These are phyloP conservation scores for Aspergillus intermedius DNA, from an alignment of 2,329 filamentous ascomycete genomes.

Conservation along the genomic window DNA sequence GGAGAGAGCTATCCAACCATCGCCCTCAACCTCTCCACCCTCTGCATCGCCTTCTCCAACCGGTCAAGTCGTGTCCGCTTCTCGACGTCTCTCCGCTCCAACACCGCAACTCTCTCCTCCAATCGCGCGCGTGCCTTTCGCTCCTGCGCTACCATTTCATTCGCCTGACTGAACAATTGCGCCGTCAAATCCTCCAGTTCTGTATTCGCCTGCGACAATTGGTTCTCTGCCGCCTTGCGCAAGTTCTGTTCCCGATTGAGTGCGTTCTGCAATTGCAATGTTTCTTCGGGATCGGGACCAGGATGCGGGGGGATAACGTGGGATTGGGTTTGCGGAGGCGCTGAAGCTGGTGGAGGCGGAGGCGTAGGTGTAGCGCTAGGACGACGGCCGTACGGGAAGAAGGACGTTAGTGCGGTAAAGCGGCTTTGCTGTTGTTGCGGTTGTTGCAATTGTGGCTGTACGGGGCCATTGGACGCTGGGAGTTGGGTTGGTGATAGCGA, in stretches of 20 bases:
- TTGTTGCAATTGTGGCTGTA: slow-evolving; percentile 6
- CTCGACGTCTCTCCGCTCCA: slow-evolving; percentile 43
- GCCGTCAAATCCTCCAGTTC: slow-evolving; percentile 58
- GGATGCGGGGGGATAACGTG: slow-evolving; percentile 11
- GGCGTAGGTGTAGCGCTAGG: slow-evolving; percentile 27
- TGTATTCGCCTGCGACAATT: slow-evolving; percentile 47
- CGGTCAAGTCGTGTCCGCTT: slow-evolving; percentile 48
- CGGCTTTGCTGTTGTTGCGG: slow-evolving; percentile 27
- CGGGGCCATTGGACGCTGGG: slow-evolving; percentile 14
- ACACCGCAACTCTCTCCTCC: slow-evolving; percentile 41
- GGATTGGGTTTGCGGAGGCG: slow-evolving; percentile 7
- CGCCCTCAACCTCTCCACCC: slow-evolving; percentile 53
- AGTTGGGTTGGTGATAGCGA: slow-evolving; percentile 30
- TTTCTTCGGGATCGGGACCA: slow-evolving; percentile 17
- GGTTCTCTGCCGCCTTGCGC: slow-evolving; percentile 52
- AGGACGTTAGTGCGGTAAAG: slow-evolving; percentile 32
- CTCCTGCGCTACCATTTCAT: slow-evolving; percentile 61
- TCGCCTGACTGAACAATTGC: slow-evolving; percentile 56
- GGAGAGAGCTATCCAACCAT: slow-evolving; percentile 37
- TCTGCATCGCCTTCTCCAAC: slow-evolving; percentile 51
- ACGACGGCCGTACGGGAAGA: slow-evolving; percentile 32
- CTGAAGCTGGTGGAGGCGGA: slow-evolving; percentile 16
- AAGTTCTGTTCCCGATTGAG: slow-evolving; percentile 50
- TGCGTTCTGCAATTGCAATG: slow-evolving; percentile 46
- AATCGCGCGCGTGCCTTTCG: slow-evolving; percentile 51